Conservation (phyloP, 345 rosid species). For the Odontarrhena argentea region DNA sequence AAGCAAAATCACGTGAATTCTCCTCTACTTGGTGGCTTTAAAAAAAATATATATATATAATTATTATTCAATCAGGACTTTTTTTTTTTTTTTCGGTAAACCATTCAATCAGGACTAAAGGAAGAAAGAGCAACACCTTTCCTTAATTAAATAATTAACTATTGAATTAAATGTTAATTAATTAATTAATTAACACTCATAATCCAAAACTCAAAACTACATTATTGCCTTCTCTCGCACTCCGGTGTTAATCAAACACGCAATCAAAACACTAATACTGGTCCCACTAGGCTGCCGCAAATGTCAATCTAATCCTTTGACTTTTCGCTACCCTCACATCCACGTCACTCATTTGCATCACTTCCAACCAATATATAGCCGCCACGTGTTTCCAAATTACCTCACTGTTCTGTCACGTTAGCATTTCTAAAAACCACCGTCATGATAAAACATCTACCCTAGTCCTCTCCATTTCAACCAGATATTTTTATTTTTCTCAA, state of each 20-base stretch:
- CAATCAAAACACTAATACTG: conserved; percentile 12
- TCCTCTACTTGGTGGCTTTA: conserved; percentile 23
- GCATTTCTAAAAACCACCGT: conserved; percentile 22
- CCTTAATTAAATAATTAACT: background rate
- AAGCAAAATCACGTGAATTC: conserved; percentile 25
- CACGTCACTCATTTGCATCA: conserved; percentile 21
- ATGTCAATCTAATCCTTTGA: conserved; percentile 21
- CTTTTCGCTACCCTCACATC: conserved; percentile 32
- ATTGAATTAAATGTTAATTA: background rate
- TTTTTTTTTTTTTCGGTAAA: no score
- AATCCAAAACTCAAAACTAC: conserved; percentile 8
- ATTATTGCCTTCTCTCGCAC: background rate
- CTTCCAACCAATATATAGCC: background rate
- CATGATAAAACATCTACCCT: conserved; percentile 7
- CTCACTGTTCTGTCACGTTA: conserved; percentile 26
- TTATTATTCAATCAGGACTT: no score
- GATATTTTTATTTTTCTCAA: background rate
- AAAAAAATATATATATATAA: background rate
- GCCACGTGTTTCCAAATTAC: conserved; percentile 30
- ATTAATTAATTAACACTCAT: conserved; percentile 1
- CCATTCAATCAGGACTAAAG: no score
- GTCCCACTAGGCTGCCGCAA: conserved; percentile 29
- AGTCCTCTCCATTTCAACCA: conserved; percentile 21
- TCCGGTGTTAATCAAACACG: conserved; percentile 22
- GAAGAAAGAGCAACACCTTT: background rate